Base-by-base conservation (phyloP, 345 rosid species). In the Sisymbrium altissimum region DNA sequence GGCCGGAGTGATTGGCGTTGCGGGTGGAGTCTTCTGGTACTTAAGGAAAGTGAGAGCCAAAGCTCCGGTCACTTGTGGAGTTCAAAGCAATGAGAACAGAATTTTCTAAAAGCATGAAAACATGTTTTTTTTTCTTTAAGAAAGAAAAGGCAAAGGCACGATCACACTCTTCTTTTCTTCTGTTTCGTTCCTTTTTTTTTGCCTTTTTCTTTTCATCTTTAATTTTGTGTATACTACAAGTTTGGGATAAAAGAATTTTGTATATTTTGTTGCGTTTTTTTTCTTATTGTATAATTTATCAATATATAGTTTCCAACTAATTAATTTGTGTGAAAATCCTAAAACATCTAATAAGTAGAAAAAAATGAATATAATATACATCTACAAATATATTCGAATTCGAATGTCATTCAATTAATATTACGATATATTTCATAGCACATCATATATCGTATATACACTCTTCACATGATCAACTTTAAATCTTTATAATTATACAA, bases 51-150 rank as follows among this genome's bases (percentile, higher is more conserved):
- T 86, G 72, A 88, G 91, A 79, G 88, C 91, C 58, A 88, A 82
- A 80, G 91, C 89, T 65, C 92, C 96, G 0, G 88, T 91, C 13
- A 93, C 98, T 50, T 83, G 92, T 75, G 97, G 97, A n/a, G 92
- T 91, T 84, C 91, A 91, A 54, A 86, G 79, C 83, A 93, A 83
- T 76, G 97, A 91, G 50, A 93, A 93, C 54, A 87, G 96, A 72
- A 83, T 93, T 66, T 94, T 88, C 77, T 94, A 70, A 83, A 67
- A 27, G 49, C 61, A 50, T 57, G 27, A 60, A 25, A 30, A 36
- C 35, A 55, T 66, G 36, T 12, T 23, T 11, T 32, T 10, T 15
- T 5, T 0, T 14, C 0, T 33, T 8, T 0, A 9, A 35, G 3
- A 4, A 4, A 7, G 8, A n/a, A 55, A 59, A 18, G 54, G 13